A percentile compares a stretch with the other conserved stretches of the same genome.
phyloP scores from a whole-genome alignment of 805 yeast species.

The Monosporozyma yasuniensis region DNA sequence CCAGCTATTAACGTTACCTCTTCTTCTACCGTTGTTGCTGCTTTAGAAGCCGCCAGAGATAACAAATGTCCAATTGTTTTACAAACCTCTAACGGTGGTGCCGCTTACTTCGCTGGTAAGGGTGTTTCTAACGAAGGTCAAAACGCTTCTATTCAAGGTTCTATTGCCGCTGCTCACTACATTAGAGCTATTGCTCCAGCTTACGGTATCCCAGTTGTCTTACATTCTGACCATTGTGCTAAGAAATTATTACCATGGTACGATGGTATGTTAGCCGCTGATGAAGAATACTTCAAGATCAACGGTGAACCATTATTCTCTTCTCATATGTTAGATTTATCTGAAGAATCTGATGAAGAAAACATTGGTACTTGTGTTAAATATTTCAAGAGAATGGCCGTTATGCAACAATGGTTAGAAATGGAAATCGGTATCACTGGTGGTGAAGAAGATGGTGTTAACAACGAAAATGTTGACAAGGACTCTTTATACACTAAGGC shows the following conservation, averaged over 20 bases:
- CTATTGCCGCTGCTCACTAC: slow-evolving; percentile 96
- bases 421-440: slow-evolving; percentile 99
- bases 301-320: slow-evolving; percentile 96
- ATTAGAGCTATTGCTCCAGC: slow-evolving; percentile 93
- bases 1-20: slow-evolving; percentile 99
- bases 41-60: slow-evolving; percentile 96
- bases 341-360: slow-evolving; percentile 94
- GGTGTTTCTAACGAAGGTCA: slow-evolving; percentile 93
- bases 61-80: slow-evolving; percentile 88
- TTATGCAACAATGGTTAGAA: slow-evolving; percentile 95
- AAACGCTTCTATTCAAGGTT: slow-evolving; percentile 87
- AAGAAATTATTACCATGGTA: slow-evolving; percentile 96
- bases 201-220: slow-evolving; percentile 92
- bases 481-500: slow-evolving; percentile 88
- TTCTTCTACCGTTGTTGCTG: slow-evolving; percentile 93
- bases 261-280: slow-evolving; percentile 96
- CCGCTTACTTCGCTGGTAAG: slow-evolving; percentile 99
- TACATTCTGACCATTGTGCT: slow-evolving; percentile 99
- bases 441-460: slow-evolving; percentile 99
- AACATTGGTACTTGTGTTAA: slow-evolving; percentile 90
- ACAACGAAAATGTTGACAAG: slow-evolving; percentile 88
- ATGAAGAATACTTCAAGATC: slow-evolving; percentile 78
- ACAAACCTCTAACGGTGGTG: slow-evolving; percentile 98
- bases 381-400: slow-evolving; percentile 90
- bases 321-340: slow-evolving; percentile 96